phyloP scores from a whole-genome alignment of 192 early-diverging fungal genomes.

The Backusella tuberculispora region DNA sequence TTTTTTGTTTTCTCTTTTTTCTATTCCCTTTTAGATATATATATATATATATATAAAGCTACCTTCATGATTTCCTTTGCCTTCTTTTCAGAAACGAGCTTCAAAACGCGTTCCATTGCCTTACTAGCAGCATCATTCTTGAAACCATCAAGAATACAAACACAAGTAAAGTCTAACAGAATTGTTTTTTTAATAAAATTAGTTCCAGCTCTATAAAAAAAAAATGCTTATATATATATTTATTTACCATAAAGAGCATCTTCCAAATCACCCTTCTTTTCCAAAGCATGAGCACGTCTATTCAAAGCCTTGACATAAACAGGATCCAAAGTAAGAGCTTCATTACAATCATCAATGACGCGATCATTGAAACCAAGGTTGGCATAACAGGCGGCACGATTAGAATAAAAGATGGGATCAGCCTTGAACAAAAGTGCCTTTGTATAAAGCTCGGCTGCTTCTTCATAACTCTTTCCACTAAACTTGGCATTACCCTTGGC shows the following conservation, averaged over 20 bases:
- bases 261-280: conserved; percentile 48
- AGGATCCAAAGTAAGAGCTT: conserved; percentile 80
- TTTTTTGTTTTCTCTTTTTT: too few species aligned
- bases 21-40: too few species aligned
- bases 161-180: conserved; percentile 87
- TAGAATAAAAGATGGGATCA: conserved; percentile 88
- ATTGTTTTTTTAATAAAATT: too few species aligned
- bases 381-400: conserved; percentile 92
- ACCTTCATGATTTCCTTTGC: conserved; percentile 74
- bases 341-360: conserved; percentile 85
- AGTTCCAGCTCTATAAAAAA: not conserved
- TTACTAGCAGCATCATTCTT: conserved; percentile 78
- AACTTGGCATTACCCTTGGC: conserved; percentile 86
- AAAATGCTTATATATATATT: not conserved
- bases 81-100: conserved; percentile 75
- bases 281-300: conserved; percentile 60
- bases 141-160: conserved; percentile 95
- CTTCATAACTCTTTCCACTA: conserved; percentile 76
- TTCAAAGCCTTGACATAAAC: conserved; percentile 82
- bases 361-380: conserved; percentile 69
- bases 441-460: conserved; percentile 87
- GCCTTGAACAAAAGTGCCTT: conserved; percentile 84
- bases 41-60: too few species aligned
- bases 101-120: conserved; percentile 88
- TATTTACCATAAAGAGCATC: conserved; percentile 56